These are phyloP conservation scores for Thinopyrum elongatum DNA, from an alignment of 176 grass and related monocot genomes.

Conservation along the genomic window DNA sequence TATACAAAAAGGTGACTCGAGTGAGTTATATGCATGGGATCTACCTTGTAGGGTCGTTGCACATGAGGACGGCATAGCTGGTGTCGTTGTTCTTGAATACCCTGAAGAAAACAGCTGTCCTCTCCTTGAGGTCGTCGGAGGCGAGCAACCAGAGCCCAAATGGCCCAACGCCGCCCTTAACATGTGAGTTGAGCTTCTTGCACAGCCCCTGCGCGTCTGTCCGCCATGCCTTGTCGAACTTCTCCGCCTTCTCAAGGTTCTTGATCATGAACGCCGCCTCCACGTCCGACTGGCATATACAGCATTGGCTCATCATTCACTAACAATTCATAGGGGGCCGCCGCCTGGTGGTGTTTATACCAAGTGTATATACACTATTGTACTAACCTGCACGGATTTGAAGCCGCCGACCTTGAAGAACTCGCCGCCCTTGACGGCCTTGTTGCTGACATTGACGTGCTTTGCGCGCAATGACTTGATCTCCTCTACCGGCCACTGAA, in stretches of 20 bases:
- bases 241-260: slow-evolving; percentile 64
- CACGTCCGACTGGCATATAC: slow-evolving; percentile 54
- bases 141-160: slow-evolving; percentile 80
- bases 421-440: slow-evolving; percentile 23
- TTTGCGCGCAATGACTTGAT: slow-evolving; percentile 45
- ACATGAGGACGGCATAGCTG: slow-evolving; percentile 53
- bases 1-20: no score
- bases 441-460: slow-evolving; percentile 32
- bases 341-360: not conserved
- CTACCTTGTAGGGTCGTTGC: slow-evolving; percentile 45
- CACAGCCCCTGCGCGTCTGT: slow-evolving; percentile 56
- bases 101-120: slow-evolving; percentile 59
- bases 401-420: slow-evolving; percentile 50
- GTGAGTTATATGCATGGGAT: not conserved
- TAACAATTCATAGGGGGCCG: not conserved
- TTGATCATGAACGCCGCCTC: slow-evolving; percentile 58
- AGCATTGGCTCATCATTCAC: not conserved
- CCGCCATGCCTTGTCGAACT: slow-evolving; percentile 52
- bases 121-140: slow-evolving; percentile 40
- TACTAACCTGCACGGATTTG: slow-evolving; percentile 41
- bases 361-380: not conserved
- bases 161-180: slow-evolving; percentile 66
- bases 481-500: slow-evolving; percentile 84
- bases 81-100: slow-evolving; percentile 38
- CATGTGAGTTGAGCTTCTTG: slow-evolving; percentile 25